Base-by-base conservation (phyloP, 2,329 filamentous ascomycete genomes). In the Fusarium sp. region DNA sequence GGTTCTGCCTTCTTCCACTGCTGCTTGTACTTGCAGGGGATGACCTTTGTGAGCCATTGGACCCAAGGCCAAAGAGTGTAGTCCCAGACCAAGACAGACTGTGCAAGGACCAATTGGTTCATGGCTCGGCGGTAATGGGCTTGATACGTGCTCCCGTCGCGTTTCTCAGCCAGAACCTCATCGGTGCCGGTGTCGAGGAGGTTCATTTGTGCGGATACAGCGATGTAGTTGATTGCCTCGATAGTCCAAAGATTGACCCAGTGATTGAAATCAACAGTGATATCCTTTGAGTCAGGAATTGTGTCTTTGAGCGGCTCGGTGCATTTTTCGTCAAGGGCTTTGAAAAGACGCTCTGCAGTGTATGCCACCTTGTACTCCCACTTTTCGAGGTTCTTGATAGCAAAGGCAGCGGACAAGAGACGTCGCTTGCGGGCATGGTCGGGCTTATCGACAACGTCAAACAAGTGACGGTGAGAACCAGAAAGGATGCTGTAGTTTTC, bases 341-440 rank as follows among this genome's bases (percentile, higher is more conserved):
- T 72, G 53, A 83, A 73, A 35, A 83, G 69, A 19, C 78, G 74
- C 15, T 76, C 70, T 0, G 77, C 75, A 70, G 83, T 84, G 64
- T 84, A 81, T 12, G 80, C 79, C 5, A 85, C 81, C 64, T 84
- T 85, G 73, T 79, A 77, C 64, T 85, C 83, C 82, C 83, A 84
- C 5, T 73, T 75, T 62, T 84, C 81, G 2, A 85, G 77, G 65
- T 84, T 84, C 71, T 82, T 81, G 48, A 82, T 67, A 0, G 83
- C 81, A 57, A 83, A 85, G 2, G 82, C 82, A 0, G 76, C 76
- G 1, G 81, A 79, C 4, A 85, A 69, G 2, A 82, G 74, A 53
- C 80, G 80, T 26, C 82, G 78, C 70, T 85, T 84, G 6, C 79
- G 75, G 2, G 78, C 75, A 58, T 85, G 83, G 12, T 85, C 81